phyloP scores from a whole-genome alignment of 2,329 filamentous ascomycete species.

The Coniella vitis region DNA sequence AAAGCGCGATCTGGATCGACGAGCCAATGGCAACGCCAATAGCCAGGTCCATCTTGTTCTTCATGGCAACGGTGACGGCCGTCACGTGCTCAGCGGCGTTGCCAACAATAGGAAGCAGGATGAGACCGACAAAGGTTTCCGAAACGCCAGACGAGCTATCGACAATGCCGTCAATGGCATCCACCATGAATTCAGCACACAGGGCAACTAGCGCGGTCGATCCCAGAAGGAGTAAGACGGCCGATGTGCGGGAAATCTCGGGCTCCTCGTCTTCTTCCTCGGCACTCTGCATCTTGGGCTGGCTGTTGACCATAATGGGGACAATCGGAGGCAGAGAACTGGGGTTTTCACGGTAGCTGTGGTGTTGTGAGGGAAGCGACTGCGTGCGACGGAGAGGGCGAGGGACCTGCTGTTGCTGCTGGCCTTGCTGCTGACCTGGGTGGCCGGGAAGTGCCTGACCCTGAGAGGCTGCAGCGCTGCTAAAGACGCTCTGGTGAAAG shows the following conservation, averaged over 20 bases:
- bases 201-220: conserved; percentile 60
- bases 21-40: conserved; percentile 66
- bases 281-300: conserved; percentile 9
- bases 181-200: conserved; percentile 66
- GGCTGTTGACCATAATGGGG: conserved; percentile 25
- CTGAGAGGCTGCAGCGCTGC: conserved; percentile 19
- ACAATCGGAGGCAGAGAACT: conserved; percentile 25
- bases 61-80: conserved; percentile 62
- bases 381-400: conserved; percentile 44
- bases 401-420: conserved; percentile 18
- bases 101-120: conserved; percentile 65
- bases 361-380: conserved; percentile 39
- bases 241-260: conserved; percentile 40
- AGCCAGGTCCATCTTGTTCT: conserved; percentile 71
- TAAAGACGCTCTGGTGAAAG: conserved; percentile 54
- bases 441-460: conserved; percentile 4
- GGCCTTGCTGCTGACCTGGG: no score
- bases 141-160: conserved; percentile 43
- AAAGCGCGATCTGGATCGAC: conserved; percentile 66
- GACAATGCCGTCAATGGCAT: conserved; percentile 59
- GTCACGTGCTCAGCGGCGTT: conserved; percentile 70
- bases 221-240: conserved; percentile 55
- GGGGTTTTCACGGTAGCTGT: conserved; percentile 18
- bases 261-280: conserved; percentile 26
- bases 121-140: conserved; percentile 64